A percentile compares a stretch with the other conserved stretches of the same genome.
Conservation (phyloP, 1,139 yeast species). For the Saccharomycopsis hybrid region DNA sequence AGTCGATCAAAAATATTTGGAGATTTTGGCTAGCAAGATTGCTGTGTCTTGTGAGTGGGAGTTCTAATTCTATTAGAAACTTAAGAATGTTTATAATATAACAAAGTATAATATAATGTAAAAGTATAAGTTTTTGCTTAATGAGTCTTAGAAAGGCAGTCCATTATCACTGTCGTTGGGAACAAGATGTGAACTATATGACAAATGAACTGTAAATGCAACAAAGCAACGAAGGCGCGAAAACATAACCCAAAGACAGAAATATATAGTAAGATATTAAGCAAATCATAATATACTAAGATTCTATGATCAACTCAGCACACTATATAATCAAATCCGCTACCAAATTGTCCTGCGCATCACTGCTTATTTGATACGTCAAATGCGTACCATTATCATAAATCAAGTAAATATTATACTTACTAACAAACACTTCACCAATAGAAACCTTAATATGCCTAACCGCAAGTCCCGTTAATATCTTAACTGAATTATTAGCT, state of each 20-base stretch:
- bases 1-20: conserved; percentile 53
- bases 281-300: not conserved
- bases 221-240: too few species aligned
- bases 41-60: conserved; percentile 40
- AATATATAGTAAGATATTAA: too few species aligned
- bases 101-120: too few species aligned
- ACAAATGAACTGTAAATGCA: too few species aligned
- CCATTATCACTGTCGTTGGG: too few species aligned
- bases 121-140: too few species aligned
- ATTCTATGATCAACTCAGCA: not conserved
- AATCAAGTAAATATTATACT: conserved; percentile 5
- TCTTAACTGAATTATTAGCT: too few species aligned
- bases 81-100: too few species aligned
- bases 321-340: not conserved
- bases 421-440: not conserved
- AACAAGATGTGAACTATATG: too few species aligned
- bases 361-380: conserved; percentile 11
- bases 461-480: conserved; percentile 2
- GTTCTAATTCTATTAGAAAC: not conserved
- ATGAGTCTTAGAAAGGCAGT: too few species aligned
- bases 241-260: too few species aligned
- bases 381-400: conserved; percentile 22
- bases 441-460: not conserved
- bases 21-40: conserved; percentile 48
- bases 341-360: not conserved